These are phyloP conservation scores for Ophiosphaerella narmari DNA, from an alignment of 2,329 filamentous ascomycete genomes.

Conservation along the genomic window DNA sequence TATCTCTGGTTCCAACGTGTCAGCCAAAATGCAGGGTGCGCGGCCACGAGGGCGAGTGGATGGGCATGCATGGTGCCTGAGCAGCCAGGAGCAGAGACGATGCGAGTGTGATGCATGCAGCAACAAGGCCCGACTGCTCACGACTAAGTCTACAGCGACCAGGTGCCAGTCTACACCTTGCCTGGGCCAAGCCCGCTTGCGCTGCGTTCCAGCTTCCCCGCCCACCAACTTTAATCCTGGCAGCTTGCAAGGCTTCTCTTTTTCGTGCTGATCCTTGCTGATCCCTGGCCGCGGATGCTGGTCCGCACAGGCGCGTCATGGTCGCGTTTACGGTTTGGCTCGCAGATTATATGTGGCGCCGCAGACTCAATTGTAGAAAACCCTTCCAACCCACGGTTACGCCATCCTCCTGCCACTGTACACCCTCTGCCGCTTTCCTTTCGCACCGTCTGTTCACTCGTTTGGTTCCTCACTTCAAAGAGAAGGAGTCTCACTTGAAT, in stretches of 20 bases:
- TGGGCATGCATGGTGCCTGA: too few species aligned
- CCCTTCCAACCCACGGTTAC: conserved; percentile 25
- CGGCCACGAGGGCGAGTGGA: too few species aligned
- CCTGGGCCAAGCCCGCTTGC: background rate
- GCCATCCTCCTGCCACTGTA: conserved; percentile 17
- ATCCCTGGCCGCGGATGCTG: conserved; percentile 8
- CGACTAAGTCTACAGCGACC: too few species aligned
- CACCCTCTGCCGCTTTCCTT: conserved; percentile 10
- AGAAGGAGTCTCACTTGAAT: too few species aligned
- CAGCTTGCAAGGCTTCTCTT: conserved; percentile 1
- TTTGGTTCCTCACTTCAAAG: conserved; percentile 11
- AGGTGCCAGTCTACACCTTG: too few species aligned
- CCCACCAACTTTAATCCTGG: conserved; percentile 14
- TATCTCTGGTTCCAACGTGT: too few species aligned
- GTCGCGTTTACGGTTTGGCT: conserved; percentile 17
- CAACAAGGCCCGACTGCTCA: too few species aligned
- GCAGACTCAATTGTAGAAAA: conserved; percentile 30
- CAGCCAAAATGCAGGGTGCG: too few species aligned
- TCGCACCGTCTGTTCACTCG: conserved; percentile 19
- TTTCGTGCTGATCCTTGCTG: conserved; percentile 2
- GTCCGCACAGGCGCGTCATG: conserved; percentile 19
- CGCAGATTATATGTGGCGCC: conserved; percentile 17
- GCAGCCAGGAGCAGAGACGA: too few species aligned
- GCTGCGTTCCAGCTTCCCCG: conserved; percentile 7
- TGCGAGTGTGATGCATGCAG: too few species aligned